Conservation (phyloP, 495 filamentous ascomycete species). For the Penicillium chermesinum region DNA sequence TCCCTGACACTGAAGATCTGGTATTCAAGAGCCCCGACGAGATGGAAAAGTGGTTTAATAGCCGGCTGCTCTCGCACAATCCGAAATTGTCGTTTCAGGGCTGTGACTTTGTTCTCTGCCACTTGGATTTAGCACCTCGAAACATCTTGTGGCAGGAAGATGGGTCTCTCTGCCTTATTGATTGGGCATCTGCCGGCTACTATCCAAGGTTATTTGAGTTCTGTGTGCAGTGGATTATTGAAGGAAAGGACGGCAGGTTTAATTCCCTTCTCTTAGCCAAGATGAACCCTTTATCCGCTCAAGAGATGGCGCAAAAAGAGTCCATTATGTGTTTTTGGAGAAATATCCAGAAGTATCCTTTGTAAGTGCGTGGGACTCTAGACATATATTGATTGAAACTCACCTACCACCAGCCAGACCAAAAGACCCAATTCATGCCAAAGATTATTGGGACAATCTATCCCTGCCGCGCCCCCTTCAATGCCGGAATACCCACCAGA, state of each 20-base stretch:
- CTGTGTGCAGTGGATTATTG: slow-evolving; percentile 20
- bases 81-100: slow-evolving; percentile 10
- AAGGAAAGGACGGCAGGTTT: slow-evolving; percentile 23
- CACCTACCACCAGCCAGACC: too few species aligned
- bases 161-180: slow-evolving; percentile 19
- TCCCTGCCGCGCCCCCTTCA: too few species aligned
- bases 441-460: too few species aligned
- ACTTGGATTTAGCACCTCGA: slow-evolving; percentile 23
- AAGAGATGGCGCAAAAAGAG: slow-evolving; percentile 16
- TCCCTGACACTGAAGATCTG: slow-evolving; percentile 14
- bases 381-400: too few species aligned
- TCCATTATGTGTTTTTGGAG: slow-evolving; percentile 14
- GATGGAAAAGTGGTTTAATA: slow-evolving; percentile 25
- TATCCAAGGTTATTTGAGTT: slow-evolving; percentile 27
- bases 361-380: too few species aligned
- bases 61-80: slow-evolving; percentile 14
- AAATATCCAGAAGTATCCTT: slow-evolving; percentile 22
- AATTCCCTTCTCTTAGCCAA: slow-evolving; percentile 20
- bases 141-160: slow-evolving; percentile 24
- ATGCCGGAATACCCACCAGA: too few species aligned
- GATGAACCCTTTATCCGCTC: slow-evolving; percentile 13
- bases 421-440: too few species aligned
- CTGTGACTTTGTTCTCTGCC: slow-evolving; percentile 20
- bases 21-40: slow-evolving; percentile 11
- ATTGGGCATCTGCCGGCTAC: slow-evolving; percentile 26